Evolutionary conservation across 1,284 basidiomycete species (phyloP).

Genomic region (Trametes versicolor): DNA sequence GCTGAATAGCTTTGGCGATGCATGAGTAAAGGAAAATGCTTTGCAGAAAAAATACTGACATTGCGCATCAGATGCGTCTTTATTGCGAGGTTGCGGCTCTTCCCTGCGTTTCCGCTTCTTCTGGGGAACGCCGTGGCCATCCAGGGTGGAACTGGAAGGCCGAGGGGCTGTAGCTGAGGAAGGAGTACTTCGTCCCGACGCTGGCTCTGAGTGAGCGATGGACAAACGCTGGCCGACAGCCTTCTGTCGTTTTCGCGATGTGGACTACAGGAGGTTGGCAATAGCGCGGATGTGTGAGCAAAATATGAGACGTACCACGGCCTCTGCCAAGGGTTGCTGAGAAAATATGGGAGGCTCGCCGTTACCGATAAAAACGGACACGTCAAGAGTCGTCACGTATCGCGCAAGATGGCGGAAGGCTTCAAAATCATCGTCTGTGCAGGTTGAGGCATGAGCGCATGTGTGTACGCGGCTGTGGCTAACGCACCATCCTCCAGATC

Average conservation of each 20-base stretch:
- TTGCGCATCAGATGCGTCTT: not conserved
- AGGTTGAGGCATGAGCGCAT: conserved; percentile 1
- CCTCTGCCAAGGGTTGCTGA: conserved; percentile 6
- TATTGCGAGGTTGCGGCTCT: not conserved
- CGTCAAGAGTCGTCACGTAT: conserved; percentile 47
- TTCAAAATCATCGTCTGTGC: conserved; percentile 78
- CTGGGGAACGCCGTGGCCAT: conserved; percentile 28
- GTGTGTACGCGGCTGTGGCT: conserved; percentile 3
- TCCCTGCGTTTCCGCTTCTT: conserved; percentile 43
- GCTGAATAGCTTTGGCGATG: not conserved
- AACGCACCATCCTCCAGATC: conserved; percentile 77
- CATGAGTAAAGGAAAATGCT: not conserved
- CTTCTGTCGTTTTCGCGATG: conserved; percentile 14
- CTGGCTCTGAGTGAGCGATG: not conserved
- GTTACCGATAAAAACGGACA: conserved; percentile 48
- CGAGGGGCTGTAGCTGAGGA: conserved; percentile 5
- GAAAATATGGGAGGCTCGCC: conserved; percentile 13
- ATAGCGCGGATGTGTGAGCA: not conserved
- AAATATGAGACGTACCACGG: conserved; percentile 1
- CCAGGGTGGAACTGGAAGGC: conserved; percentile 19
- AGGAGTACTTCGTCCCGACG: conserved; percentile 7
- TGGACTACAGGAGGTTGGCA: not conserved
- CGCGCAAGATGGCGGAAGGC: conserved; percentile 65
- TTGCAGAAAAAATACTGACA: not conserved
- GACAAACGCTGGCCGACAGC: not conserved